phyloP scores from a whole-genome alignment of 306 rosid species.

The Cucurbita ficifolia region DNA sequence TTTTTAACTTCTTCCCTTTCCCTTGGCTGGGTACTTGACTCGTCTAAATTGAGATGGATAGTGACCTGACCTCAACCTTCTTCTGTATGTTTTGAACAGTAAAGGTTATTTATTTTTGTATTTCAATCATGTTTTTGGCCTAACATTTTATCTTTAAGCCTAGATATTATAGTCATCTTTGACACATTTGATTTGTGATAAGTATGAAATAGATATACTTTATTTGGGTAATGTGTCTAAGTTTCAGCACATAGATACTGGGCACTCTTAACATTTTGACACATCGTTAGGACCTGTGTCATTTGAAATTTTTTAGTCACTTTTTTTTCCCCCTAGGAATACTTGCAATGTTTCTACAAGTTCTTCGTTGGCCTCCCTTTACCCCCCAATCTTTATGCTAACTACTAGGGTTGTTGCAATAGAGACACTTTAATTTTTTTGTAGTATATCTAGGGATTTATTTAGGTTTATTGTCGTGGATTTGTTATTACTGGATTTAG shows the following conservation, averaged over 20 bases:
- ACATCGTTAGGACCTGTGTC: not conserved
- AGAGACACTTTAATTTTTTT: no score
- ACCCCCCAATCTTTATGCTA: not conserved
- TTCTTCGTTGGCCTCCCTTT: not conserved
- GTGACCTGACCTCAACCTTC: not conserved
- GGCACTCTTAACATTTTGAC: not conserved
- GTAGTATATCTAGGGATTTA: no score
- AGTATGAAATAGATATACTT: not conserved
- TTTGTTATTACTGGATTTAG: no score
- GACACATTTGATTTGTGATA: not conserved
- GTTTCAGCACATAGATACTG: not conserved
- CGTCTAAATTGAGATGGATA: not conserved
- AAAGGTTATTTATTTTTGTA: not conserved
- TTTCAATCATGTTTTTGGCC: not conserved
- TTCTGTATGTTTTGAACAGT: not conserved
- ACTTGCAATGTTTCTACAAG: not conserved
- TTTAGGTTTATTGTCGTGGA: no score
- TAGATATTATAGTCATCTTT: not conserved
- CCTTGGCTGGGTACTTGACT: not conserved
- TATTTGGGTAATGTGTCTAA: not conserved
- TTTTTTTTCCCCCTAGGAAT: no score
- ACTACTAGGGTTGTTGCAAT: not conserved
- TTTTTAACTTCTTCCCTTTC: constrained; percentile 2
- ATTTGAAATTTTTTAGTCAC: not conserved
- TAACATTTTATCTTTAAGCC: not conserved